Conservation (phyloP, 2,329 filamentous ascomycete genomes). For the Coleophoma eucalyptorum region DNA sequence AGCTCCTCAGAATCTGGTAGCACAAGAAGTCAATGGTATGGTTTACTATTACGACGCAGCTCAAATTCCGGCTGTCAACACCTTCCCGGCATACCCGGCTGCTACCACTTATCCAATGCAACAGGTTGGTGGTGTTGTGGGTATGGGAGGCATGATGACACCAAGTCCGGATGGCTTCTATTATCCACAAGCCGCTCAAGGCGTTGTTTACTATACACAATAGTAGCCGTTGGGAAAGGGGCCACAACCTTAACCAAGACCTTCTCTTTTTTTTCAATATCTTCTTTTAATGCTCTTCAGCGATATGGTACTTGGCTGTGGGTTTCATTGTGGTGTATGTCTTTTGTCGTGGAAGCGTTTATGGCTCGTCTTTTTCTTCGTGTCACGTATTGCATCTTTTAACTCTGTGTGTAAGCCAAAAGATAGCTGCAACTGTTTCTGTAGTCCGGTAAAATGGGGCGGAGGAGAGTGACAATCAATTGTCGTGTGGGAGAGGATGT, state of each 20-base stretch:
- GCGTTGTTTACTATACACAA: conserved; percentile 59
- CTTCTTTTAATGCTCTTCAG: background rate
- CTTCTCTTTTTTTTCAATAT: background rate
- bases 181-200: conserved; percentile 50
- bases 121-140: conserved; percentile 50
- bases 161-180: conserved; percentile 68
- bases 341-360: background rate
- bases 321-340: background rate
- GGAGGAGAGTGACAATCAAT: no score
- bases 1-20: conserved; percentile 57
- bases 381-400: background rate
- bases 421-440: background rate
- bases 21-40: conserved; percentile 92
- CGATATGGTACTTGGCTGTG: background rate
- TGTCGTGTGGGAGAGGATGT: no score
- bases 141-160: conserved; percentile 80
- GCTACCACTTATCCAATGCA: conserved; percentile 51
- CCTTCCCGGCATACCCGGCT: conserved; percentile 40
- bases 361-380: background rate
- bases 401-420: background rate
- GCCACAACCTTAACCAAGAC: background rate
- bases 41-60: conserved; percentile 89
- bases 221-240: conserved; percentile 27
- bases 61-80: conserved; percentile 50
- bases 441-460: no score